These are phyloP conservation scores for Diutina neorugosa DNA, from an alignment of 1,139 yeast genomes.

Conservation along the genomic window DNA sequence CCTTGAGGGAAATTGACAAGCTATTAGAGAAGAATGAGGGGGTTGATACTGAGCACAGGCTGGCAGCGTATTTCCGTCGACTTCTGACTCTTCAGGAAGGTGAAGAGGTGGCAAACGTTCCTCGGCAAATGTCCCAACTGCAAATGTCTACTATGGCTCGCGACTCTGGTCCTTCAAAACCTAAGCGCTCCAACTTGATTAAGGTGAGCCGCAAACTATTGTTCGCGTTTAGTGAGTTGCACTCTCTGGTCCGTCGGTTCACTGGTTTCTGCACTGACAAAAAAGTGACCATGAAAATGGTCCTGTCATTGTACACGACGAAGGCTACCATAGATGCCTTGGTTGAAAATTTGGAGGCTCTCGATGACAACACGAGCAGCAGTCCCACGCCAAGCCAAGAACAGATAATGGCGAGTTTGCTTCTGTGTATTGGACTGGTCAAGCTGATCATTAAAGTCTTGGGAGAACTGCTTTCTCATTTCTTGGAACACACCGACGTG, in stretches of 20 bases:
- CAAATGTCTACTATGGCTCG: not conserved
- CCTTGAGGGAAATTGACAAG: constrained; percentile 27
- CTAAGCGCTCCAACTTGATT: constrained; percentile 18
- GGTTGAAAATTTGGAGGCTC: constrained; percentile 46
- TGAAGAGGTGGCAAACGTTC: not conserved
- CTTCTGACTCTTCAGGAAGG: constrained; percentile 54
- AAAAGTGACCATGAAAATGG: constrained; percentile 46
- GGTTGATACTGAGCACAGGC: constrained; percentile 34
- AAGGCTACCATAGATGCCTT: constrained; percentile 47
- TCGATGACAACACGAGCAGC: constrained; percentile 26
- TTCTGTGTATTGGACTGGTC: constrained; percentile 33
- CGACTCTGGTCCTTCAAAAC: not conserved
- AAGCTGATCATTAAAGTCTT: constrained; percentile 38
- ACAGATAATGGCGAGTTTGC: constrained; percentile 19
- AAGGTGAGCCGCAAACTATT: constrained; percentile 44
- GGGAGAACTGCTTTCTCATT: constrained; percentile 32
- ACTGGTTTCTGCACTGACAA: constrained; percentile 59
- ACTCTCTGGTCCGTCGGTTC: constrained; percentile 54
- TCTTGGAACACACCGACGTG: constrained; percentile 48
- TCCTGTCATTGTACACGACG: constrained; percentile 41
- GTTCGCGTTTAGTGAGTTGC: constrained; percentile 57
- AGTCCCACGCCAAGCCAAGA: constrained; percentile 13
- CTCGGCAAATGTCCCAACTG: not conserved
- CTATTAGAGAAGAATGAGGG: constrained; percentile 23
- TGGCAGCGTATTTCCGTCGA: constrained; percentile 61